Base-by-base conservation (phyloP, 164 flowering plant genomes). In the Kalanchoe fedtschenkoi region DNA sequence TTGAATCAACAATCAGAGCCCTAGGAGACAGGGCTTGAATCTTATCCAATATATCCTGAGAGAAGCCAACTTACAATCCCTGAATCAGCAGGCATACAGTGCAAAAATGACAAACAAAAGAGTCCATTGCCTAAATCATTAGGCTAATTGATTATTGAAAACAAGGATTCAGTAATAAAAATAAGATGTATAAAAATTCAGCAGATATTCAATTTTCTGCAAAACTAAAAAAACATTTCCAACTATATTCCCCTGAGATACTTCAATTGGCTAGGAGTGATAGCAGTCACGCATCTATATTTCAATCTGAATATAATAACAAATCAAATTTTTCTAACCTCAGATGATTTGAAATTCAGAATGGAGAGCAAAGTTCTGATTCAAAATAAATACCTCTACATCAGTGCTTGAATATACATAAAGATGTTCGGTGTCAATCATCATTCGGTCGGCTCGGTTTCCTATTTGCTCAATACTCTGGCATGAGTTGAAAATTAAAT, bases 391-490 rank as follows among this genome's bases (percentile, higher is more conserved):
- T 62, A 89, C 98, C 96, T 90, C 95, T 72, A 88, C 67, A 69
- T 88, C 93, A 38, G 99, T 90, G 65, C 91, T 81, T 29, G 99
- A 87, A 71, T 90, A 88, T 51, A 90, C 71, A 72, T 69, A 88
- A 53, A 93, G 83, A 1, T 85, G 82, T 14, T 80, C 81, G 0
- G 91, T 75, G 65, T 61, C 72, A 71, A 93, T 87, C 43, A 65
- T 71, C 88, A 90, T 67, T 5, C 99, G 88, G 59, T 90, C 93
- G 51, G 97, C 97, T 77, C 99, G 79, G 65, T 75, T 79, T 53
- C 89, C 91, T 73, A 93, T 88, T 76, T 93, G 99, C 69, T 93
- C 92, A 67, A 88, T 64, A 72, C 97, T 93, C 99, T 93, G 80
- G 64, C 64, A 76, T 55, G 22, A 56, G 58, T 51, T 24, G 55